Conservation (phyloP, 179 eudicot species). For the Camellia oleifera region DNA sequence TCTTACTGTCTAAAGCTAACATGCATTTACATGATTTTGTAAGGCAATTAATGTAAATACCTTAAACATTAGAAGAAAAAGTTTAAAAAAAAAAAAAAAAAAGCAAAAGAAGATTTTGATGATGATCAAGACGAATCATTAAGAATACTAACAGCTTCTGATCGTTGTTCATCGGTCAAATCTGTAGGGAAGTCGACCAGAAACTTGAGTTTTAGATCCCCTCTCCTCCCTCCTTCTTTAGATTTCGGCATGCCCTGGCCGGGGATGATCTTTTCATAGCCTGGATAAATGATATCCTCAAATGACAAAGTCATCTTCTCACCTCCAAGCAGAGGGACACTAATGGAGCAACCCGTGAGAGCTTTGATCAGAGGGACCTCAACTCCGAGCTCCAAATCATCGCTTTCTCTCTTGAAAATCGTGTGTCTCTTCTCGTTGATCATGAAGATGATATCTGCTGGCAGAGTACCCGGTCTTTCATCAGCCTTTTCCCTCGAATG, state of each 20-base stretch:
- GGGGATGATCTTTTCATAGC: constrained; percentile 48
- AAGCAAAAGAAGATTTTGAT: neutral
- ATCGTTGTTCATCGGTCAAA: constrained; percentile 46
- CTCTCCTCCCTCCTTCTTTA: constrained; percentile 44
- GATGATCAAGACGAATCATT: constrained; percentile 26
- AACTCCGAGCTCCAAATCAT: constrained; percentile 67
- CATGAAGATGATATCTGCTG: constrained; percentile 53
- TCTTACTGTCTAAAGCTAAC: no score
- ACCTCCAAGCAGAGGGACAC: constrained; percentile 67
- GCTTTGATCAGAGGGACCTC: constrained; percentile 71
- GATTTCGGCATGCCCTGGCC: constrained; percentile 75
- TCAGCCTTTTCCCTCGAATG: constrained; percentile 81
- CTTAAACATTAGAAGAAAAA: no score
- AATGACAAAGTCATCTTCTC: constrained; percentile 42
- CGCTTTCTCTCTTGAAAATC: constrained; percentile 53
- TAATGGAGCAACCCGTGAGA: constrained; percentile 63
- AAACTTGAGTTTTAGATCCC: constrained; percentile 62
- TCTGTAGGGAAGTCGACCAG: constrained; percentile 51
- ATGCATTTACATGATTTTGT: neutral
- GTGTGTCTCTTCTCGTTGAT: constrained; percentile 63
- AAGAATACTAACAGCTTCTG: constrained; percentile 39
- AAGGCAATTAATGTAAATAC: neutral
- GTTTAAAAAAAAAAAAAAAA: neutral
- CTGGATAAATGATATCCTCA: constrained; percentile 69
- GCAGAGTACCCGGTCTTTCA: constrained; percentile 56